These are phyloP conservation scores for Aspergillus sp. DNA, from an alignment of 2,329 filamentous ascomycete genomes.

Conservation along the genomic window DNA sequence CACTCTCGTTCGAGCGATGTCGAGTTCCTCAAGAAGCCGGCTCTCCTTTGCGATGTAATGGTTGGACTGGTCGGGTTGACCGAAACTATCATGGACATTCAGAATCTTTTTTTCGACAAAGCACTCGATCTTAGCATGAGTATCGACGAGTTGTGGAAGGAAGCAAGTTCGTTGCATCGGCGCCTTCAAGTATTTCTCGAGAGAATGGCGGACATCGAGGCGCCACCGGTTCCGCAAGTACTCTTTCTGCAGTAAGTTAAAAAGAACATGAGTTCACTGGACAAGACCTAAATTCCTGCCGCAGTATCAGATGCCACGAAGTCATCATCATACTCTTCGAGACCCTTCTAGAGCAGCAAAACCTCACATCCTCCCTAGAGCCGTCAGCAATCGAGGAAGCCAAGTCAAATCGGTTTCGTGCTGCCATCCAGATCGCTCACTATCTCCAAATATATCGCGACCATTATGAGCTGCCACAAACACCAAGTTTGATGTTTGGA, in stretches of 20 bases:
- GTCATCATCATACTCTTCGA: slow-evolving; percentile 27
- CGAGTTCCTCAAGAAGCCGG: slow-evolving; percentile 25
- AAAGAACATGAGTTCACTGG: not conserved
- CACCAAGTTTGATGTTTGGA: slow-evolving; percentile 29
- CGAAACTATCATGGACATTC: slow-evolving; percentile 23
- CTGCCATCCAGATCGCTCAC: slow-evolving; percentile 26
- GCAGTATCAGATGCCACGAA: slow-evolving; percentile 31
- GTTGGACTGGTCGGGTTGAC: slow-evolving; percentile 22
- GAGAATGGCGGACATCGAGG: slow-evolving; percentile 15
- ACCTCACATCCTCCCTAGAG: slow-evolving; percentile 9
- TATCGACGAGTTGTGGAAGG: slow-evolving; percentile 19
- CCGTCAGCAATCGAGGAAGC: slow-evolving; percentile 14
- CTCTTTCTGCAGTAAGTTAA: slow-evolving; percentile 30
- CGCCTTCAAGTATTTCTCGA: slow-evolving; percentile 25
- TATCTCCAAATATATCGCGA: slow-evolving; percentile 29
- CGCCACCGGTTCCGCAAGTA: slow-evolving; percentile 26
- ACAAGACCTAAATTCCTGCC: slow-evolving; percentile 12
- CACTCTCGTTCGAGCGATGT: slow-evolving; percentile 33
- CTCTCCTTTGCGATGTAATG: slow-evolving; percentile 27
- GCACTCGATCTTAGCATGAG: slow-evolving; percentile 10
- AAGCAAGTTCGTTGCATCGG: slow-evolving; percentile 19
- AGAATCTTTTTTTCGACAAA: slow-evolving; percentile 27
- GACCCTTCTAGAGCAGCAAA: slow-evolving; percentile 21
- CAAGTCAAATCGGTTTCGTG: slow-evolving; percentile 17
- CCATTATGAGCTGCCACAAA: slow-evolving; percentile 29